phyloP scores from a whole-genome alignment of 2,329 filamentous ascomycete species.

The Eutypa lata region DNA sequence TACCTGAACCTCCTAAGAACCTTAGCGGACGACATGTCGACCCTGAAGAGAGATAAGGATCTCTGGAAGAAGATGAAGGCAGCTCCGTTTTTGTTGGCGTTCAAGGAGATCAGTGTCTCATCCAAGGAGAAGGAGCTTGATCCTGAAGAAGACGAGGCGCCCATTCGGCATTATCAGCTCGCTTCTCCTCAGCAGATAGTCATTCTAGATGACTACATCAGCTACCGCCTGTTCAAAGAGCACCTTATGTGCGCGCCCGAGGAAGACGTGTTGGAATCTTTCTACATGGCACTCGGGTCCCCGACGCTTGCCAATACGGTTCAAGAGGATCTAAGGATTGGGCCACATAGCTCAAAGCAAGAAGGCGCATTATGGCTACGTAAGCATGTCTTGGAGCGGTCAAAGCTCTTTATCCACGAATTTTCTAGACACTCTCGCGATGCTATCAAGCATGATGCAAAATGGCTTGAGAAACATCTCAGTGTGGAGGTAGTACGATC shows the following conservation, averaged over 20 bases:
- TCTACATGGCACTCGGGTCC: conserved; percentile 80
- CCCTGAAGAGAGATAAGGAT: conserved; percentile 73
- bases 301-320: conserved; percentile 73
- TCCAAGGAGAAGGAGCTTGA: conserved; percentile 46
- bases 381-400: conserved; percentile 81
- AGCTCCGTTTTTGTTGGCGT: conserved; percentile 78
- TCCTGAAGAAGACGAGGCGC: conserved; percentile 58
- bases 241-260: conserved; percentile 83
- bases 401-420: conserved; percentile 85
- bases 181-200: conserved; percentile 70
- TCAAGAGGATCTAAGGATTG: conserved; percentile 73
- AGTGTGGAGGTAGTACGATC: conserved; percentile 73
- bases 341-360: conserved; percentile 63
- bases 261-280: conserved; percentile 79
- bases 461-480: conserved; percentile 87
- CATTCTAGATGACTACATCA: conserved; percentile 83
- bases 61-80: conserved; percentile 73
- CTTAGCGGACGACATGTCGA: conserved; percentile 68
- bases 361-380: conserved; percentile 65
- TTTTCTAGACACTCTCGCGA: conserved; percentile 67
- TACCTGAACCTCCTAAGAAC: conserved; percentile 81
- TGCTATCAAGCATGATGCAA: conserved; percentile 78
- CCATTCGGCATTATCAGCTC: conserved; percentile 76
- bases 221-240: conserved; percentile 84
- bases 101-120: conserved; percentile 62